A percentile compares a stretch with the other conserved stretches of the same genome.
Conservation (phyloP, 1,284 basidiomycete species). For the Trametes hirsuta region DNA sequence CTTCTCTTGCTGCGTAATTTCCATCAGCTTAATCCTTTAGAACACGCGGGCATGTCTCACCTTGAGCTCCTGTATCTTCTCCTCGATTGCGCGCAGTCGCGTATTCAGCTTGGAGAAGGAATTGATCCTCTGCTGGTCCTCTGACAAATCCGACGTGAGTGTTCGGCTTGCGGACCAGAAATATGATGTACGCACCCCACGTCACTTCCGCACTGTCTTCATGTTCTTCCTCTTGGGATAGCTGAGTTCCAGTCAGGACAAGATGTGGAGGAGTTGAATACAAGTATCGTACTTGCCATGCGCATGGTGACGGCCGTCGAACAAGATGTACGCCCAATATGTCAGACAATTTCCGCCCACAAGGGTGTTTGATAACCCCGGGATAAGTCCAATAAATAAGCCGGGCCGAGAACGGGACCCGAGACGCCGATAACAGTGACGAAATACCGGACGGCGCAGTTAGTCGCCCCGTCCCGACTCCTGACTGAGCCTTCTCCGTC, state of each 20-base stretch:
- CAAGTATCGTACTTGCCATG: slow-evolving; percentile 47
- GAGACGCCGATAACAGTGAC: neutral
- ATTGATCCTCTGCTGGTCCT: slow-evolving; percentile 95
- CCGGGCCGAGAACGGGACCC: slow-evolving; percentile 1
- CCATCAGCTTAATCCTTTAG: no score
- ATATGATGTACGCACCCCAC: slow-evolving; percentile 67
- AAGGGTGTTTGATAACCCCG: neutral
- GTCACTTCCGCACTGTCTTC: slow-evolving; percentile 88
- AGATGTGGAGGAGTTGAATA: neutral
- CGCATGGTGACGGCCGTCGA: slow-evolving; percentile 45
- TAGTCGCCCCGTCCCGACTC: no score
- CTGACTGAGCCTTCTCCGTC: no score
- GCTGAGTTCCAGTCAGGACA: slow-evolving; percentile 39
- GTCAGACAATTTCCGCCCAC: neutral
- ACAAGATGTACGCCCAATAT: neutral
- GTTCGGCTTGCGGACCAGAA: neutral
- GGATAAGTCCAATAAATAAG: neutral
- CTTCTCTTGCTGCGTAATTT: slow-evolving; percentile 76
- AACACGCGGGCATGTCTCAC: slow-evolving; percentile 41
- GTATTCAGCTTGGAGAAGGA: slow-evolving; percentile 92
- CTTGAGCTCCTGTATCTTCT: slow-evolving; percentile 73
- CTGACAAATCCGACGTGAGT: slow-evolving; percentile 41
- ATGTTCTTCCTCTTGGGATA: slow-evolving; percentile 78
- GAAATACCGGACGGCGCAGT: neutral
- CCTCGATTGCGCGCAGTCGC: slow-evolving; percentile 73